Percentiles rank a stretch among this genome's conserved stretches.
Evolutionary conservation across 139 green algal genomes (phyloP).

Genomic region (Ettlia oleoabundans): DNA sequence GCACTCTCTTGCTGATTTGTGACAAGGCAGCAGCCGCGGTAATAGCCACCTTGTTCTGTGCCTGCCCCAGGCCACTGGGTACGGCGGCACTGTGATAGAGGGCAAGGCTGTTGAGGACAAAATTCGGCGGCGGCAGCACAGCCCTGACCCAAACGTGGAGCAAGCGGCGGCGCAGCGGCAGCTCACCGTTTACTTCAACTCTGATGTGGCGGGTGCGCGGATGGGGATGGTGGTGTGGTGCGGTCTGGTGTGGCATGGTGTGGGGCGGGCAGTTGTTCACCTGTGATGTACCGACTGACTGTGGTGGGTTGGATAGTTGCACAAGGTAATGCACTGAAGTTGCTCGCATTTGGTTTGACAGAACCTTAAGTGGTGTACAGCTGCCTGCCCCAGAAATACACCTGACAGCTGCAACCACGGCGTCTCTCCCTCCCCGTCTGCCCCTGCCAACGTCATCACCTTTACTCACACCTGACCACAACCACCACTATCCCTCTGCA

Average conservation of each 20-base stretch:
- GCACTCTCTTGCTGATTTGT: background rate
- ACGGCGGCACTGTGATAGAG: slow-evolving; percentile 81
- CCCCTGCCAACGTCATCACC: too few species aligned
- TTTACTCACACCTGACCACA: background rate
- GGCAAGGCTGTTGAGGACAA: slow-evolving; percentile 82
- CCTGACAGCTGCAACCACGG: too few species aligned
- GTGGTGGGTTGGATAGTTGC: too few species aligned
- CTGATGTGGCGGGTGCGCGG: slow-evolving; percentile 81
- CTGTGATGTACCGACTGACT: background rate
- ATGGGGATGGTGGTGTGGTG: background rate
- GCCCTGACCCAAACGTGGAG: slow-evolving; percentile 61
- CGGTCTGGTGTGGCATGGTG: background rate
- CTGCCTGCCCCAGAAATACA: too few species aligned
- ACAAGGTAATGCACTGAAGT: too few species aligned
- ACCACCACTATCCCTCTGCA: background rate
- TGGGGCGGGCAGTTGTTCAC: too few species aligned
- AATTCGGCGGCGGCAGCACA: slow-evolving; percentile 60
- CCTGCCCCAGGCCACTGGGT: slow-evolving; percentile 77
- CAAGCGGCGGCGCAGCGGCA: slow-evolving; percentile 66
- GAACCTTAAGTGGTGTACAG: too few species aligned
- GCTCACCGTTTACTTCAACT: slow-evolving; percentile 90
- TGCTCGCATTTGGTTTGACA: too few species aligned
- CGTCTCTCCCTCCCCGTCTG: too few species aligned
- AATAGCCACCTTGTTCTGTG: slow-evolving; percentile 18
- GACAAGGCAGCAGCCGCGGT: too few species aligned